A percentile compares a stretch with the other conserved stretches of the same genome.
Conservation (phyloP, 2,329 filamentous ascomycete genomes). For the Dichotomopilus funicola region DNA sequence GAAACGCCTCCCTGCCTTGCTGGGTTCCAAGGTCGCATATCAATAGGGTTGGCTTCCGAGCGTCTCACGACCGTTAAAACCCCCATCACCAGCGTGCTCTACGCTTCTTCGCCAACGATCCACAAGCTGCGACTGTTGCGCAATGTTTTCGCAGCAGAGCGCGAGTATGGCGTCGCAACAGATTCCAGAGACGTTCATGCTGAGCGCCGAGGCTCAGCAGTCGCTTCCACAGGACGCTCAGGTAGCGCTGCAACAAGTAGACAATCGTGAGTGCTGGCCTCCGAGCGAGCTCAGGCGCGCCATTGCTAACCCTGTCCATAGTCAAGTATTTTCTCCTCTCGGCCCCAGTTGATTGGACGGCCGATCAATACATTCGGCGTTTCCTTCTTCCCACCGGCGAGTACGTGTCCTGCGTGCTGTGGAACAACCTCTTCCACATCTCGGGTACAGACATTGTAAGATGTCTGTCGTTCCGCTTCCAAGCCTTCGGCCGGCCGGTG, state of each 20-base stretch:
- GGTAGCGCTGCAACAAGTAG: constrained; percentile 94
- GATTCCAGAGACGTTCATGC: constrained; percentile 98
- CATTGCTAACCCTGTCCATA: constrained; percentile 33
- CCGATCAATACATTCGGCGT: constrained; percentile 91
- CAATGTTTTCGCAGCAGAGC: constrained; percentile 69
- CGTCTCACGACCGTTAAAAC: background rate
- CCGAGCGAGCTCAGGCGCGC: background rate
- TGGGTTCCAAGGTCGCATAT: constrained; percentile 21
- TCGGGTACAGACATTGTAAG: constrained; percentile 98
- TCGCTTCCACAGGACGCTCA: constrained; percentile 93
- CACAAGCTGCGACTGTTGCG: constrained; percentile 18
- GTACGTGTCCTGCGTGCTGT: constrained; percentile 97
- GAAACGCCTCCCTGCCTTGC: background rate
- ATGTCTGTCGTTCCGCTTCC: constrained; percentile 96
- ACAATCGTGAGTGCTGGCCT: constrained; percentile 69
- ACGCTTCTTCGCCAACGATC: constrained; percentile 3
- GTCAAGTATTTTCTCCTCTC: constrained; percentile 99
- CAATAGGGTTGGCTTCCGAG: constrained; percentile 21
- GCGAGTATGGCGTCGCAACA: constrained; percentile 84
- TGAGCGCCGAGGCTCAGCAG: constrained; percentile 95
- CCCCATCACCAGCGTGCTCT: background rate
- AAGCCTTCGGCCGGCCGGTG: constrained; percentile 94
- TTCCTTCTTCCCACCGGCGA: constrained; percentile 95
- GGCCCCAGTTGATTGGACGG: constrained; percentile 94
- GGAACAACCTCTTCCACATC: constrained; percentile 99